Conservation (phyloP, 1,284 basidiomycete genomes). For the Meira nashicola region DNA sequence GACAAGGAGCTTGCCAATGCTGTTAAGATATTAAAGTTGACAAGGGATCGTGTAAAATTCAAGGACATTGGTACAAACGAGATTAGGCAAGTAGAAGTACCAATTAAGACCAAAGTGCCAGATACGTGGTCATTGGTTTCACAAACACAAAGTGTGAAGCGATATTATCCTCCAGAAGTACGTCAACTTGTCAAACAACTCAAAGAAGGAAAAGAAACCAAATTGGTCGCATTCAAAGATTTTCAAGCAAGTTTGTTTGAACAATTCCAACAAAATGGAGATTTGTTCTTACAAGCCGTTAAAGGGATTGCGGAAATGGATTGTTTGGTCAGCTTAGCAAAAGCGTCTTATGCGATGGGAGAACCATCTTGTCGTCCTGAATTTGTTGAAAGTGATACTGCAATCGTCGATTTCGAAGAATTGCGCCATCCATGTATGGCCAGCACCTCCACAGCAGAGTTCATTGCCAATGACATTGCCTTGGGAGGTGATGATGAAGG, state of each 20-base stretch:
- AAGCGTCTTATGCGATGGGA: slow-evolving; percentile 79
- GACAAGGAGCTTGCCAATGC: slow-evolving; percentile 33
- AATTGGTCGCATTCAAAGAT: slow-evolving; percentile 45
- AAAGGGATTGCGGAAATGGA: slow-evolving; percentile 78
- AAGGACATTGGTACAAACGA: slow-evolving; percentile 52
- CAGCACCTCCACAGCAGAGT: slow-evolving; percentile 56
- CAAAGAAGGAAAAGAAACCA: slow-evolving; percentile 50
- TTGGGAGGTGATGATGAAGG: slow-evolving; percentile 69
- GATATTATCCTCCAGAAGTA: slow-evolving; percentile 48
- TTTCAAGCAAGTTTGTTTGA: slow-evolving; percentile 57
- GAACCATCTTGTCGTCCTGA: slow-evolving; percentile 87
- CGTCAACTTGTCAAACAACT: slow-evolving; percentile 47
- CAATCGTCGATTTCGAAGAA: slow-evolving; percentile 72
- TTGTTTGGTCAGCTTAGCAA: slow-evolving; percentile 86
- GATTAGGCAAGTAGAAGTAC: slow-evolving; percentile 51
- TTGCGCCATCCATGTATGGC: slow-evolving; percentile 71
- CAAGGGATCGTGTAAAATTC: slow-evolving; percentile 33
- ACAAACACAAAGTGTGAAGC: slow-evolving; percentile 45
- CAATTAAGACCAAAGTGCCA: slow-evolving; percentile 42
- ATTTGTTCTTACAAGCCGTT: slow-evolving; percentile 43
- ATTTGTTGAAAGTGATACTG: slow-evolving; percentile 73
- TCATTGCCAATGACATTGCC: slow-evolving; percentile 90
- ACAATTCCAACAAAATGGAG: slow-evolving; percentile 77
- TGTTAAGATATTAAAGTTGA: slow-evolving; percentile 34
- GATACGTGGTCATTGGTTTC: slow-evolving; percentile 45